These are phyloP conservation scores for Candida easanensis DNA, from an alignment of 805 yeast species.

Conservation along the genomic window DNA sequence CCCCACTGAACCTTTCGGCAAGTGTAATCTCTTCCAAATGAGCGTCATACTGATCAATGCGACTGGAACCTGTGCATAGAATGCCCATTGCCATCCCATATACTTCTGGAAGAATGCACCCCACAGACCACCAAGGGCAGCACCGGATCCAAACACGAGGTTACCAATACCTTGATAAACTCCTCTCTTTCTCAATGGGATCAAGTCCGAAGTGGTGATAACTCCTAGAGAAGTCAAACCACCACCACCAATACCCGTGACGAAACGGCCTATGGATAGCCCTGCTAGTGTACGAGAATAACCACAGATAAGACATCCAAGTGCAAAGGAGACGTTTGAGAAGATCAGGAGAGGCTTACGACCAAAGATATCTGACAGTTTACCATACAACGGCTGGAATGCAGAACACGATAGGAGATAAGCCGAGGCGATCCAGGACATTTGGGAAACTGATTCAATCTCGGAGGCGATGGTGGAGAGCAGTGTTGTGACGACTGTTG, in stretches of 20 bases:
- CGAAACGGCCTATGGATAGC: slow-evolving; percentile 53
- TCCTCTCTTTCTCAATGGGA: slow-evolving; percentile 76
- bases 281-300: slow-evolving; percentile 19
- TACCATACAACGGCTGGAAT: slow-evolving; percentile 65
- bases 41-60: slow-evolving; percentile 40
- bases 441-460: slow-evolving; percentile 54
- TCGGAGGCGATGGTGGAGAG: slow-evolving; percentile 64
- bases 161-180: slow-evolving; percentile 79
- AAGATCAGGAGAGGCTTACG: slow-evolving; percentile 42
- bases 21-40: slow-evolving; percentile 35
- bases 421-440: slow-evolving; percentile 68
- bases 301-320: slow-evolving; percentile 44
- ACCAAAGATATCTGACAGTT: slow-evolving; percentile 64
- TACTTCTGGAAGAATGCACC: slow-evolving; percentile 54
- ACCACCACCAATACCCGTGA: slow-evolving; percentile 88
- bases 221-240: slow-evolving; percentile 72
- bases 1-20: slow-evolving; percentile 52
- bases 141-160: slow-evolving; percentile 68
- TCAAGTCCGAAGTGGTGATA: slow-evolving; percentile 68
- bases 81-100: slow-evolving; percentile 68
- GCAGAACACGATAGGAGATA: slow-evolving; percentile 62
- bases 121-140: slow-evolving; percentile 63
- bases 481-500: slow-evolving; percentile 62
- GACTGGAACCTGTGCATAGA: slow-evolving; percentile 51
- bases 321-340: slow-evolving; percentile 37